These are phyloP conservation scores for Priceomyces carsonii DNA, from an alignment of 805 yeast genomes.

Conservation along the genomic window DNA sequence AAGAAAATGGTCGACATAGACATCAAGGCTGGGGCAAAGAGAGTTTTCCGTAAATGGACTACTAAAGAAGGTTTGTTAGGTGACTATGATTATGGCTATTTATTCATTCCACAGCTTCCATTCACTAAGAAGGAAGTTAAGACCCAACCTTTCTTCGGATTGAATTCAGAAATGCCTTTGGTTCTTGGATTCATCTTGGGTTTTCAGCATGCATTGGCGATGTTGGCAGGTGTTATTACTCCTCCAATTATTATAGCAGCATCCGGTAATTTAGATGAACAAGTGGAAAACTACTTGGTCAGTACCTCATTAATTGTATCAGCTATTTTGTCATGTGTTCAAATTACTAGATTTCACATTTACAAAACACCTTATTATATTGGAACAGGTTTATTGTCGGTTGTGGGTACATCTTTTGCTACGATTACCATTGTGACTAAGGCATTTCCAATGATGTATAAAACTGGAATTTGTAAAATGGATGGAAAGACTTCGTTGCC, in stretches of 20 bases:
- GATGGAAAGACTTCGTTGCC: constrained; percentile 67
- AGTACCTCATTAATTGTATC: constrained; percentile 39
- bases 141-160: constrained; percentile 79
- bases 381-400: constrained; percentile 88
- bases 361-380: constrained; percentile 71
- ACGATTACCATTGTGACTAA: constrained; percentile 78
- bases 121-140: constrained; percentile 49
- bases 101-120: constrained; percentile 82
- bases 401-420: constrained; percentile 89
- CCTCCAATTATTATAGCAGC: constrained; percentile 77
- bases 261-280: constrained; percentile 57
- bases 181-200: constrained; percentile 76
- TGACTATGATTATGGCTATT: constrained; percentile 76
- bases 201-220: constrained; percentile 82
- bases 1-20: constrained; percentile 8
- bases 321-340: constrained; percentile 59
- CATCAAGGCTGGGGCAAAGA: constrained; percentile 16
- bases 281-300: constrained; percentile 37
- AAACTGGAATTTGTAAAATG: constrained; percentile 48
- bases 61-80: constrained; percentile 85
- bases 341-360: constrained; percentile 73
- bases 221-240: constrained; percentile 88
- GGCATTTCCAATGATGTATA: constrained; percentile 81
- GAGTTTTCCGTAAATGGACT: constrained; percentile 50
- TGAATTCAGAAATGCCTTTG: constrained; percentile 80